phyloP scores from a whole-genome alignment of 2,329 filamentous ascomycete species.

The Sporothrix euskadiensis region DNA sequence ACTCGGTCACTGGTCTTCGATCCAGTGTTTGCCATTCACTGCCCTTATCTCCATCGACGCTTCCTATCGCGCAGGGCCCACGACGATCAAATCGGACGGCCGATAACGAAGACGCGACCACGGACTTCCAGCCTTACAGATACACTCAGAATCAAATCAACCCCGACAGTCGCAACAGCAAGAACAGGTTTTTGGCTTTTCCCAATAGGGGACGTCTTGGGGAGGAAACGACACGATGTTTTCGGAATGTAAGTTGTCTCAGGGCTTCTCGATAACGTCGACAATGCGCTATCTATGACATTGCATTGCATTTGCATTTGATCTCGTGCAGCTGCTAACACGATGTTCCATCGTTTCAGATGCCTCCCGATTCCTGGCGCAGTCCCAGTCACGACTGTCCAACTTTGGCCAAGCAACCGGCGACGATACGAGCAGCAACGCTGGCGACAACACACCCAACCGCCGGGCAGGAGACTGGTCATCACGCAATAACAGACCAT shows the following conservation, averaged over 20 bases:
- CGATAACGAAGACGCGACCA: conserved; percentile 11
- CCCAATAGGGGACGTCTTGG: conserved; percentile 22
- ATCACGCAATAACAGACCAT: conserved; percentile 38
- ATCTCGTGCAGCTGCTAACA: background rate
- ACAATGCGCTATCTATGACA: background rate
- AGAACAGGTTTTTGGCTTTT: background rate
- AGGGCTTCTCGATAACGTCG: background rate
- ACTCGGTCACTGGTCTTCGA: background rate
- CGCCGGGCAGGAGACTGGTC: conserved; percentile 44
- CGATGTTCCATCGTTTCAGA: conserved; percentile 54
- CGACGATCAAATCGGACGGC: background rate
- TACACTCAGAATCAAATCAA: background rate
- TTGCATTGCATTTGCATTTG: background rate
- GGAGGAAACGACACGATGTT: conserved; percentile 60
- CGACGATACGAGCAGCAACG: conserved; percentile 40
- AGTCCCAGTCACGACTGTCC: conserved; percentile 89
- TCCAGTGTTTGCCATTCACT: background rate
- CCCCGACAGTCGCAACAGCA: background rate
- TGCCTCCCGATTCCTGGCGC: conserved; percentile 92
- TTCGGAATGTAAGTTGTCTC: conserved; percentile 75
- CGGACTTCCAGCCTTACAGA: background rate
- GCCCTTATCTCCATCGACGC: background rate
- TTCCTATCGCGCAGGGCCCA: background rate
- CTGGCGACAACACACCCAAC: conserved; percentile 33
- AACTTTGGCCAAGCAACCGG: conserved; percentile 63